Base-by-base conservation (phyloP, 176 grass and related monocot species). In the Eremochloa ophiuroides region DNA sequence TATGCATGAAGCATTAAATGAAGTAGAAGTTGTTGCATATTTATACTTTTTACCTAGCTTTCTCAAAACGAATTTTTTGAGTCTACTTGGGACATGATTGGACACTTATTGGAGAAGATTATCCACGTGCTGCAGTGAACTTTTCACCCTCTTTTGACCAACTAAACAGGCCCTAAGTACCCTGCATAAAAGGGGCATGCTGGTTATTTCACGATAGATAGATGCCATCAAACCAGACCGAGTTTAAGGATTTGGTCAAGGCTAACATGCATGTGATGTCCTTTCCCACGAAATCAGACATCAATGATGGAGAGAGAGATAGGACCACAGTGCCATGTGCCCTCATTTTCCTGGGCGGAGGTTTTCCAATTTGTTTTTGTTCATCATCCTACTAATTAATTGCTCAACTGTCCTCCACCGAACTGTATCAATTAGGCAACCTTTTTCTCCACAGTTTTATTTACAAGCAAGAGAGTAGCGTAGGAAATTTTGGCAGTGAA, bases 281-380 rank as follows among this genome's bases (percentile, higher is more conserved):
- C 18, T 7, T 0, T 15, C 65, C 60, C 15, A 55, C 34, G 76
- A 56, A 55, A 81, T 31, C 43, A 64, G 20, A 14, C 77, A 64
- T 27, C 31, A 33, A 46, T 46, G 53, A 65, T 71, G 42, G 15
- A 74, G 62, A 61, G 31, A 26, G 44, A 30, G 14, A 15, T 29
- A 34, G 81, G 87, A 55, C 82, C 82, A 81, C 66, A 14, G 37
- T 70, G 64, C 82, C 87, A 85, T 85, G 87, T 81, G 77, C 64
- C 42, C 58, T 50, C 70, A 12, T 69, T 84, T 75, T 34, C 15
- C 55, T 51, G 43, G 27, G 30, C 8, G 18, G 20, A n/a, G 15
- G 0, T 58, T 78, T 27, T 66, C 23, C 22, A 1, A 8, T 51
- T 33, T 25, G 27, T 15, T 53, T 59, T 41, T 20, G 8, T 23